phyloP scores from a whole-genome alignment of 495 filamentous ascomycete genomes.

The Penicillium taxi region DNA sequence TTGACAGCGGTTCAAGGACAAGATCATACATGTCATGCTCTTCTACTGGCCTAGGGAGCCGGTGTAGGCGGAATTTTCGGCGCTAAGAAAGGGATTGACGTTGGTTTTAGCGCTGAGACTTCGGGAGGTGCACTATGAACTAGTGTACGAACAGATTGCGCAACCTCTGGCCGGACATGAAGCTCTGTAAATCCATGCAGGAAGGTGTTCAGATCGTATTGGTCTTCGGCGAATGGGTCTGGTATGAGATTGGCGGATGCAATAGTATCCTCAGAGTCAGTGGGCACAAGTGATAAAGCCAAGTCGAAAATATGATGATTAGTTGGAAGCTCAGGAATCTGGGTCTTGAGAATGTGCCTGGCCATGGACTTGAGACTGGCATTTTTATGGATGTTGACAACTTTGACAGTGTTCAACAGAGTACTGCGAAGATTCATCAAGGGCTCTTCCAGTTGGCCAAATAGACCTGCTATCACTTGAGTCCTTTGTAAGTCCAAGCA shows the following conservation, averaged over 20 bases:
- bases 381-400: neutral
- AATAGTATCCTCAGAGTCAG: neutral
- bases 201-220: neutral
- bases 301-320: slow-evolving; percentile 1
- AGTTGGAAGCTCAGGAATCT: slow-evolving; percentile 3
- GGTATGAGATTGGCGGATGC: neutral
- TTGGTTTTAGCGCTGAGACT: no score
- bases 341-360: neutral
- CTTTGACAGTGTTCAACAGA: slow-evolving; percentile 4
- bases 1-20: no score
- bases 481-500: slow-evolving; percentile 1
- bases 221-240: neutral
- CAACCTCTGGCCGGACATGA: no score
- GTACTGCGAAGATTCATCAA: neutral
- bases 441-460: neutral
- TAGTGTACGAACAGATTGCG: no score
- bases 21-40: no score
- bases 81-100: no score
- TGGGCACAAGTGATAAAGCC: neutral
- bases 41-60: no score
- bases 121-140: no score
- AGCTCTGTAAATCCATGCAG: no score
- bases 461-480: slow-evolving; percentile 3
- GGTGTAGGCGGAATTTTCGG: no score
- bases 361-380: neutral